Evolutionary conservation across 164 flowering plant genomes (phyloP).

Genomic region (Chimonanthus salicifolius): DNA sequence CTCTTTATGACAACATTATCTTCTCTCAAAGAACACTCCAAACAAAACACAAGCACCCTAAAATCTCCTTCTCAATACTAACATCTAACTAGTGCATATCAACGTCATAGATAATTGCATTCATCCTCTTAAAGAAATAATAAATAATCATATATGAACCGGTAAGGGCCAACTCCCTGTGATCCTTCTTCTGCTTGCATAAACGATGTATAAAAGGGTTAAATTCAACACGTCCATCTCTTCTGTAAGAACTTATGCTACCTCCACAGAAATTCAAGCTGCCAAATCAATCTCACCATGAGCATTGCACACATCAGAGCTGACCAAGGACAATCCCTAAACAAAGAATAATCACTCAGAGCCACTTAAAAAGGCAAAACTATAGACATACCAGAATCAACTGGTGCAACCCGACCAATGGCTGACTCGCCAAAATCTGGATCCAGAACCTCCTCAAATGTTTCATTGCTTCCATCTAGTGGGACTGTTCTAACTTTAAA

Average conservation of each 20-base stretch:
- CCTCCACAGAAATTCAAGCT: not conserved
- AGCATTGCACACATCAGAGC: not conserved
- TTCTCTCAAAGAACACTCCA: no score
- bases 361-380: not conserved
- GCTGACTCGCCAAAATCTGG: slow-evolving; percentile 98
- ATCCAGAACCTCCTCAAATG: slow-evolving; percentile 73
- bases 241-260: not conserved
- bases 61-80: no score
- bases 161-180: not conserved
- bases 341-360: not conserved
- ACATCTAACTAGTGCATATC: no score
- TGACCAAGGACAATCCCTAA: not conserved
- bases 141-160: not conserved
- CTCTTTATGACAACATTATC: no score
- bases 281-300: not conserved
- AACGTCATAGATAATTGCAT: no score
- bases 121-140: no score
- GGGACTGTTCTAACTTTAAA: slow-evolving; percentile 80
- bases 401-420: slow-evolving; percentile 96
- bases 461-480: slow-evolving; percentile 54
- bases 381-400: slow-evolving; percentile 69
- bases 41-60: no score
- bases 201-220: not conserved
- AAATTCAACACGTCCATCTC: not conserved
- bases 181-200: not conserved